phyloP scores from a whole-genome alignment of 2,329 filamentous ascomycete species.

The Ophiostoma quercus region DNA sequence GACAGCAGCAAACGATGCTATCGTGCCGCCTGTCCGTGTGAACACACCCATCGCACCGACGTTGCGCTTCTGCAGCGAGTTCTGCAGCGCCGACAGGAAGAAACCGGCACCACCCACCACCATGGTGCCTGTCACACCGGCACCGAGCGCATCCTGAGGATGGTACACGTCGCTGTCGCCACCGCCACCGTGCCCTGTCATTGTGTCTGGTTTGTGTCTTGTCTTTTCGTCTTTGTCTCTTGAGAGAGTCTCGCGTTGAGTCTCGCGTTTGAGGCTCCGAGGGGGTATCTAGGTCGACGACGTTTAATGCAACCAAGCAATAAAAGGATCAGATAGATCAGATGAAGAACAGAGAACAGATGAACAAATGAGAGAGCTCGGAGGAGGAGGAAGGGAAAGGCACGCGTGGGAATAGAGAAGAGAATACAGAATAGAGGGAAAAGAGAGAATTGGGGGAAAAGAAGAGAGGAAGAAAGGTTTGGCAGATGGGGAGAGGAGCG shows the following conservation, averaged over 20 bases:
- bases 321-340: neutral
- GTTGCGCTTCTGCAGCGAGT: conserved; percentile 78
- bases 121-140: conserved; percentile 49
- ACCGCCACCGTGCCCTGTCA: conserved; percentile 29
- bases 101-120: conserved; percentile 56
- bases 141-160: conserved; percentile 53
- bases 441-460: conserved; percentile 13
- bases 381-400: neutral
- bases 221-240: neutral
- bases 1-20: conserved; percentile 62
- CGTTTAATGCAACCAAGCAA: neutral
- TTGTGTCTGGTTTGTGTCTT: conserved; percentile 27
- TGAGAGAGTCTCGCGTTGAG: neutral
- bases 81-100: conserved; percentile 59
- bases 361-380: conserved; percentile 2
- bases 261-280: conserved; percentile 7
- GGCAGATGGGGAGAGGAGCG: conserved; percentile 11
- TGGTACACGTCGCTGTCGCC: conserved; percentile 33
- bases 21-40: conserved; percentile 68
- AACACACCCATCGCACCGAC: conserved; percentile 76
- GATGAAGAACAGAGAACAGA: neutral
- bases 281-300: conserved; percentile 8
- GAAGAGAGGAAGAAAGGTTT: neutral
- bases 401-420: neutral
- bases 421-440: conserved; percentile 5